Conservation (phyloP, 768 basidiomycete genomes). For the Tremella yokohamensis region DNA sequence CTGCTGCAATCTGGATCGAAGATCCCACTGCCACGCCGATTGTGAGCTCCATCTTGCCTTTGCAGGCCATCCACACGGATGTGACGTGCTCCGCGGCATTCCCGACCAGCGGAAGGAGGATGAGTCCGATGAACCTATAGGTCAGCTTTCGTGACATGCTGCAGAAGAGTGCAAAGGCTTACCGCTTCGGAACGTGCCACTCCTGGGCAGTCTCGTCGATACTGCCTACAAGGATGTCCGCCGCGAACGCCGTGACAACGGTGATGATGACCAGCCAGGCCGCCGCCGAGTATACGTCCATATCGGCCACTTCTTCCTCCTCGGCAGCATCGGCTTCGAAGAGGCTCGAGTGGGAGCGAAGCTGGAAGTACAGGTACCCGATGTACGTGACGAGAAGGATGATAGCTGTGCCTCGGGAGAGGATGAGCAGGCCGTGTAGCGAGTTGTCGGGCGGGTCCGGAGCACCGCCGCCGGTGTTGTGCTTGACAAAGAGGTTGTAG, state of each 20-base stretch:
- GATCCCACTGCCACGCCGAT: slow-evolving; percentile 58
- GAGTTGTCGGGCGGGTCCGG: slow-evolving; percentile 40
- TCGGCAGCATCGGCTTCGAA: slow-evolving; percentile 57
- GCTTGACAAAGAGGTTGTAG: slow-evolving; percentile 20
- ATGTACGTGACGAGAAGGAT: slow-evolving; percentile 70
- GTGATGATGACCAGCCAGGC: slow-evolving; percentile 67
- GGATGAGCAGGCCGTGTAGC: slow-evolving; percentile 62
- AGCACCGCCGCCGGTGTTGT: slow-evolving; percentile 17
- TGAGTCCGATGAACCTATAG: slow-evolving; percentile 69
- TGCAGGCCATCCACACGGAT: slow-evolving; percentile 83
- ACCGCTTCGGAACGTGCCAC: slow-evolving; percentile 62
- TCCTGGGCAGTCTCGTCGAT: slow-evolving; percentile 85
- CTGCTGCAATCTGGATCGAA: slow-evolving; percentile 62
- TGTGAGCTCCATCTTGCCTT: slow-evolving; percentile 67
- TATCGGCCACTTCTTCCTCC: slow-evolving; percentile 57
- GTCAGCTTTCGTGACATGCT: slow-evolving; percentile 10
- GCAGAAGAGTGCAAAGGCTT: slow-evolving; percentile 4
- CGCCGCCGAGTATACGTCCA: slow-evolving; percentile 69
- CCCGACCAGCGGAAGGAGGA: slow-evolving; percentile 79
- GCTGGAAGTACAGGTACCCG: slow-evolving; percentile 55
- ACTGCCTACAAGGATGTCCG: slow-evolving; percentile 79
- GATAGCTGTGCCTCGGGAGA: slow-evolving; percentile 77
- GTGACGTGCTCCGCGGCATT: slow-evolving; percentile 63
- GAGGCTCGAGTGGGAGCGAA: slow-evolving; percentile 67
- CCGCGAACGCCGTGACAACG: slow-evolving; percentile 78